These are phyloP conservation scores for Neurospora pannonica DNA, from an alignment of 495 filamentous ascomycete species.

Conservation along the genomic window DNA sequence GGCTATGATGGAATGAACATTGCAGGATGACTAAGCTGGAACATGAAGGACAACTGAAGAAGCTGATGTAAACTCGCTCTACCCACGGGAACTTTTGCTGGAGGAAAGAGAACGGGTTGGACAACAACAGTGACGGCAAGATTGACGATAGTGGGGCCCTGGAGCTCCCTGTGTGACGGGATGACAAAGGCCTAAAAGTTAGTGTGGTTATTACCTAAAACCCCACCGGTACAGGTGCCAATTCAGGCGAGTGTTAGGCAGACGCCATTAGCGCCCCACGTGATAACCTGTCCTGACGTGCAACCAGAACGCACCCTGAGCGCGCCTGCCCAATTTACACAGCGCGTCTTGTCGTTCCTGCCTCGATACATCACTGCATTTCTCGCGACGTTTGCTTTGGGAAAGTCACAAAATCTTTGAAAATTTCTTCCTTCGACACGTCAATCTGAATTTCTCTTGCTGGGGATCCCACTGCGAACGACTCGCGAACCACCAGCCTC, in stretches of 20 bases:
- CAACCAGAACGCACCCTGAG: background rate
- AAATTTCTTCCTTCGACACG: background rate
- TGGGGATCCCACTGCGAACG: background rate
- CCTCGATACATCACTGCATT: background rate
- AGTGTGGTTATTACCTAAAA: background rate
- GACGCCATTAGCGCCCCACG: constrained; percentile 5
- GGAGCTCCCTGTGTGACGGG: background rate
- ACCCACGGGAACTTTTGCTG: background rate
- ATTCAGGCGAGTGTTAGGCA: background rate
- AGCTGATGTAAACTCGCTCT: background rate
- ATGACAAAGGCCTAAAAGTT: background rate
- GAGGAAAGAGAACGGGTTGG: background rate
- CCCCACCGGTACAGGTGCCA: background rate
- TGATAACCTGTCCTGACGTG: constrained; percentile 17
- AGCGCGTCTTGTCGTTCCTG: background rate
- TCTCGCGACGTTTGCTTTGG: background rate
- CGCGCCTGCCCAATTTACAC: background rate
- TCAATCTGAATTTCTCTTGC: background rate
- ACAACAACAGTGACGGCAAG: background rate
- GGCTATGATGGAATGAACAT: background rate
- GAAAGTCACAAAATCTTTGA: background rate
- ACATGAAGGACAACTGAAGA: background rate
- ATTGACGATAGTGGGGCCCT: background rate
- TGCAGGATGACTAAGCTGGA: background rate
- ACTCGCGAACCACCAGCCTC: background rate